phyloP scores from a whole-genome alignment of 192 early-diverging fungal genomes.

The Coemansia sp. region DNA sequence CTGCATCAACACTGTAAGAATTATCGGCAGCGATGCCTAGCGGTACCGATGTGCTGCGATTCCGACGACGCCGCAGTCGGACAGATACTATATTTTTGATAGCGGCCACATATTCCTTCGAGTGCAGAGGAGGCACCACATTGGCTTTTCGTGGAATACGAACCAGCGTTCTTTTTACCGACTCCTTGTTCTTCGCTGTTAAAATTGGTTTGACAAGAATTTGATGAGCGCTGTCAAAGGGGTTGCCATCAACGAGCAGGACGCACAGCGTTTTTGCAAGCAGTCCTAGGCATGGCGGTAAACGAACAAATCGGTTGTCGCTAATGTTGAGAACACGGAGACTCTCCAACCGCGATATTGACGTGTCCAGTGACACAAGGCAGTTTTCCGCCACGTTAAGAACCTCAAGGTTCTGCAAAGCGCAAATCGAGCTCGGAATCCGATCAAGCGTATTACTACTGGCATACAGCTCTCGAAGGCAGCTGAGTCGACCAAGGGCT shows the following conservation, averaged over 20 bases:
- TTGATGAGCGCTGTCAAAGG: constrained; percentile 31
- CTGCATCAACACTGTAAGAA: too few species aligned
- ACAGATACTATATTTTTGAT: constrained; percentile 18
- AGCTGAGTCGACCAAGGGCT: constrained; percentile 33
- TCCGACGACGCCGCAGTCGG: constrained; percentile 25
- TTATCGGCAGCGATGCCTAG: constrained; percentile 13
- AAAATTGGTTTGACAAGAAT: constrained; percentile 43
- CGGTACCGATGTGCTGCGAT: neutral
- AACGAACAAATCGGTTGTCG: constrained; percentile 30
- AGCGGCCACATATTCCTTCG: constrained; percentile 28
- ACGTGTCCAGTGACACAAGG: constrained; percentile 25
- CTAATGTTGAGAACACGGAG: constrained; percentile 53
- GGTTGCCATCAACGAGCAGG: constrained; percentile 50
- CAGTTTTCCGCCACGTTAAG: constrained; percentile 47
- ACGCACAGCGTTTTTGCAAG: constrained; percentile 36
- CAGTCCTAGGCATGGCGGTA: constrained; percentile 46
- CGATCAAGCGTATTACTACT: constrained; percentile 34
- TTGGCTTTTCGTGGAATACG: neutral
- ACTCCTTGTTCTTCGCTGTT: neutral
- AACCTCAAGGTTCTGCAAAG: constrained; percentile 43
- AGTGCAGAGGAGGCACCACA: constrained; percentile 7
- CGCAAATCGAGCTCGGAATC: constrained; percentile 38
- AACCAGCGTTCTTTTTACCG: constrained; percentile 1
- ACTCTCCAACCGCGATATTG: constrained; percentile 28
- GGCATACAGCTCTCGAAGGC: constrained; percentile 46